Base-by-base conservation (phyloP, 441 rosid genomes). In the Daphne laureola region DNA sequence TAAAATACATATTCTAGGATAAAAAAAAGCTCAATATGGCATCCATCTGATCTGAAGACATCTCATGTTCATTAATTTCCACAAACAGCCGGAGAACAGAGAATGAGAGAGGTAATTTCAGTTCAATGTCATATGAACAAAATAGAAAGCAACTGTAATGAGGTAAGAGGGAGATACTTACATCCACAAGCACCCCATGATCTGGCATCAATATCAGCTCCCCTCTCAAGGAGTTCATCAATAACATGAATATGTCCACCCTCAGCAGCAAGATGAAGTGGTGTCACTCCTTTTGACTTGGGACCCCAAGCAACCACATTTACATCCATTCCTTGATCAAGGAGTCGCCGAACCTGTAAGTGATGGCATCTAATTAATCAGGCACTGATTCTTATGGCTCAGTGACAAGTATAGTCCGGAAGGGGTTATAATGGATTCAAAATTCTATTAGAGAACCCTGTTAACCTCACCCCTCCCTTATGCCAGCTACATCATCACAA, bases 251-350 rank as follows among this genome's bases (percentile, higher is more conserved):
- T 58, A 53, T 90, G 87, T 17, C 97, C 97, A 57, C 93, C 93
- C 74, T 86, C 82, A 11, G 97, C 91, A 54, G 95, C 97, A 60
- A 90, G 97, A 77, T 86, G 95, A 58, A 90, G 97, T 17, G 97
- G 84, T 21, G 82, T 90, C 38, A 81, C 76, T 46, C 95, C 95
- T 70, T 82, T 81, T 11, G 89, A 79, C 72, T 86, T 90, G 25
- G 89, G 90, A 36, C 95, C 97, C 89, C 78, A 81, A 14, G 91
- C 89, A 51, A 73, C 65, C 45, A 77, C 87, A 57, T 86, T 90
- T 17, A 79, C 93, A 62, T 84, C 95, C 66, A 82, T 64, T 47
- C 95, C 97, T 59, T 76, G 78, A 55, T 86, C 78, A 17, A 90
- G 89, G 16, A 86, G 78, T 47, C 75, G 79, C 65, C 69, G 82